Evolutionary conservation across 352 stramenopile genomes (phyloP).

Genomic region (Globisporangium ultimum): DNA sequence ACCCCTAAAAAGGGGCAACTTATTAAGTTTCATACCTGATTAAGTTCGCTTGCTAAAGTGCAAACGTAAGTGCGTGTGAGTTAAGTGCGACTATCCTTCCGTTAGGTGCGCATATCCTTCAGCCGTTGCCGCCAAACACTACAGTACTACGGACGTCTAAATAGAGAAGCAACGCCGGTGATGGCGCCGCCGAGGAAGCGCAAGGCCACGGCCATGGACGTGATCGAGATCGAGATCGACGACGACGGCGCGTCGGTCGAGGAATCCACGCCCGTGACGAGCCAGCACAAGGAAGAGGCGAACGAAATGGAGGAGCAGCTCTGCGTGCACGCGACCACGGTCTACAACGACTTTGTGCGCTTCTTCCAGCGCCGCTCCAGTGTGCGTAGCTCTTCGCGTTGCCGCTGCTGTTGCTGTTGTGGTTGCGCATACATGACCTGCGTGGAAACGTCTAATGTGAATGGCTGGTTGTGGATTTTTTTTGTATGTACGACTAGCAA

Average conservation of each 20-base stretch:
- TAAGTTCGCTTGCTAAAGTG: too few relatives aligned
- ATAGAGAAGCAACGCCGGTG: background rate
- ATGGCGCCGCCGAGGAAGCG: slow-evolving; percentile 5
- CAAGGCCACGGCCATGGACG: background rate
- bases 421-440: background rate
- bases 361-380: slow-evolving; percentile 52
- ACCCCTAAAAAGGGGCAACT: too few relatives aligned
- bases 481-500: slow-evolving; percentile 20
- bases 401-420: background rate
- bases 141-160: too few relatives aligned
- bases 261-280: too few relatives aligned
- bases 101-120: too few relatives aligned
- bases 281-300: background rate
- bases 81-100: too few relatives aligned
- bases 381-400: slow-evolving; percentile 24
- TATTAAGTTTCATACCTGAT: too few relatives aligned
- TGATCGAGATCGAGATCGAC: background rate
- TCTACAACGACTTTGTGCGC: slow-evolving; percentile 69
- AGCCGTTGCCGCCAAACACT: too few relatives aligned
- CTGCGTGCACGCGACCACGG: slow-evolving; percentile 52
- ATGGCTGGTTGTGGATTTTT: background rate
- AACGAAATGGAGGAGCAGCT: slow-evolving; percentile 75
- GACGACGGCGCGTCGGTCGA: background rate
- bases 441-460: background rate
- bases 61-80: too few relatives aligned